Conservation (phyloP, 495 filamentous ascomycete genomes). For the Aspergillus egyptiacus region DNA sequence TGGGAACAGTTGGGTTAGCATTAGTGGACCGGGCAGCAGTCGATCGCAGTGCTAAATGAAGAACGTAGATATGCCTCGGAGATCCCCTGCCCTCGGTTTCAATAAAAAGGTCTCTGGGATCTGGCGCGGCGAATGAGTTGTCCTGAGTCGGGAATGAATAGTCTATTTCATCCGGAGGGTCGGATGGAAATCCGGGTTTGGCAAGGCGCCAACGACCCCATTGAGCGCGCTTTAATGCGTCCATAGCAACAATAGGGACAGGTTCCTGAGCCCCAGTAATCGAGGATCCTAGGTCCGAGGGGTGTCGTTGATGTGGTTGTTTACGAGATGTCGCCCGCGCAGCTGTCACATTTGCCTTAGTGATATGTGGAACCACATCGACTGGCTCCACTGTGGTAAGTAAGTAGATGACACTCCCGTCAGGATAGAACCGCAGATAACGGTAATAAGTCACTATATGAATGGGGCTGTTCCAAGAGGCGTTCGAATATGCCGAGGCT, state of each 20-base stretch:
- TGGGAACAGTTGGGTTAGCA: conserved; percentile 19
- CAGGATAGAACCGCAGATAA: conserved; percentile 89
- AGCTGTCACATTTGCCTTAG: conserved; percentile 42
- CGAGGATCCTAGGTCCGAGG: conserved; percentile 35
- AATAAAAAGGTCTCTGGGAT: conserved; percentile 54
- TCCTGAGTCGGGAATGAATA: conserved; percentile 12
- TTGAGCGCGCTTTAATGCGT: conserved; percentile 52
- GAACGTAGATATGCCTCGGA: conserved; percentile 71
- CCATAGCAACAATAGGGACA: conserved; percentile 36
- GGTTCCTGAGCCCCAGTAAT: conserved; percentile 29
- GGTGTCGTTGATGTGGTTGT: conserved; percentile 30
- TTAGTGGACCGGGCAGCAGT: conserved; percentile 45
- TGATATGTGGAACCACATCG: conserved; percentile 75
- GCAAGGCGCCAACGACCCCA: conserved; percentile 56
- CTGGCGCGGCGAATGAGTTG: conserved; percentile 11
- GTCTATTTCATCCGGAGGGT: conserved; percentile 11
- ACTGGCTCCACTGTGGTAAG: conserved; percentile 72
- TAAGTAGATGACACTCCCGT: conserved; percentile 74
- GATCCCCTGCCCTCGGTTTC: conserved; percentile 74
- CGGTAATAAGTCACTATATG: conserved; percentile 98
- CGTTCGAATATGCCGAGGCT: conserved; percentile 45
- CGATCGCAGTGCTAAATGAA: conserved; percentile 63
- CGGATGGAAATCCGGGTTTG: conserved; percentile 26
- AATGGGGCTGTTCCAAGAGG: conserved; percentile 75
- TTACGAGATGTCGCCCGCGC: conserved; percentile 25